Conservation (phyloP, 345 rosid species). For the Citrus mangshanensis region DNA sequence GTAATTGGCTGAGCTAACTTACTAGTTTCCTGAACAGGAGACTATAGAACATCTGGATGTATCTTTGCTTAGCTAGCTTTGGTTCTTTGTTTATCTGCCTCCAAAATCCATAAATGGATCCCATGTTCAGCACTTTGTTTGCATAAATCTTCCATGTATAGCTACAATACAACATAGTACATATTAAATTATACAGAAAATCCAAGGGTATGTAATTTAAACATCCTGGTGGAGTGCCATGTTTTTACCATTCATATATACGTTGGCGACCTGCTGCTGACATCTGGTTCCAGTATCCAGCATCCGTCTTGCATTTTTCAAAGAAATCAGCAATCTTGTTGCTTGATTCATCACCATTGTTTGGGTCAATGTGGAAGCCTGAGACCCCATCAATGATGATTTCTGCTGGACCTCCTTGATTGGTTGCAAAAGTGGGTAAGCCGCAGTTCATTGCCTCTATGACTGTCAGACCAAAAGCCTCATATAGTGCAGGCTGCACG, state of each 20-base stretch:
- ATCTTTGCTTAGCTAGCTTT: conserved; percentile 71
- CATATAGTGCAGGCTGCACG: conserved; percentile 93
- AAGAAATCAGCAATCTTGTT: conserved; percentile 75
- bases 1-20: conserved; percentile 14
- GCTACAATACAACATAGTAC: conserved; percentile 36
- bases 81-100: conserved; percentile 73
- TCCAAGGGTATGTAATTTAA: neutral
- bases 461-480: conserved; percentile 93
- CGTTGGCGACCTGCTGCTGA: conserved; percentile 61
- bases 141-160: conserved; percentile 91
- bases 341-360: conserved; percentile 73
- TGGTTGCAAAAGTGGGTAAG: conserved; percentile 86
- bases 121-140: conserved; percentile 72
- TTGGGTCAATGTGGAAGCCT: conserved; percentile 87
- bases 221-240: neutral
- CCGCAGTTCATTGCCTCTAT: conserved; percentile 99
- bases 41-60: conserved; percentile 59
- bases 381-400: conserved; percentile 85
- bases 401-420: conserved; percentile 95
- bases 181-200: neutral
- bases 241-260: conserved; percentile 69
- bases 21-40: conserved; percentile 77
- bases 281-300: conserved; percentile 54
- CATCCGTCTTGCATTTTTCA: conserved; percentile 54
- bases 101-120: conserved; percentile 78